A percentile compares a stretch with the other conserved stretches of the same genome.
Conservation (phyloP, 2,329 filamentous ascomycete genomes). For the Tolypocladium tundrense region DNA sequence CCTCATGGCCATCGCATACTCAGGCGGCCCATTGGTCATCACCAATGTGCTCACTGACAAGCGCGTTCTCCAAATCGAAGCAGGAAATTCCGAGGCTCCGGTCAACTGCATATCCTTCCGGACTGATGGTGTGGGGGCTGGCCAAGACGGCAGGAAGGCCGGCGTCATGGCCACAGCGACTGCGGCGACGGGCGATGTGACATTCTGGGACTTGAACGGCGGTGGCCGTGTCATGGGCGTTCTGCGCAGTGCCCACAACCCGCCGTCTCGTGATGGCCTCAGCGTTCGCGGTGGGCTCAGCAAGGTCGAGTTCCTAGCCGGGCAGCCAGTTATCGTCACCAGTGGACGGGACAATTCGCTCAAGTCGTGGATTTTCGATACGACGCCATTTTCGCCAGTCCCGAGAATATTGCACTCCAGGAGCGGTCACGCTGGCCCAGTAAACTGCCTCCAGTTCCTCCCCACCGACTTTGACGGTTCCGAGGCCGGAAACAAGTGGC, state of each 20-base stretch:
- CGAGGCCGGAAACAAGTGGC: constrained; percentile 84
- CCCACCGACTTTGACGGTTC: constrained; percentile 83
- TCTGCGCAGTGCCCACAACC: constrained; percentile 78
- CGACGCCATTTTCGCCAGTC: constrained; percentile 77
- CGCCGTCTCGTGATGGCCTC: constrained; percentile 45
- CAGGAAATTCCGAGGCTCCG: constrained; percentile 51
- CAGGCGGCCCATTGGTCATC: constrained; percentile 66
- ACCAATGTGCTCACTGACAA: constrained; percentile 76
- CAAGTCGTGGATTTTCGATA: constrained; percentile 94
- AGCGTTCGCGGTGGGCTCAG: constrained; percentile 68
- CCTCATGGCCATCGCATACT: constrained; percentile 79
- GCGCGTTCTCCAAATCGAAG: constrained; percentile 57
- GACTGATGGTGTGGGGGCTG: constrained; percentile 79
- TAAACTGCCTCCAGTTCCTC: constrained; percentile 74
- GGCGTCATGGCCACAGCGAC: constrained; percentile 94
- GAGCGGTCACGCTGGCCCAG: constrained; percentile 79
- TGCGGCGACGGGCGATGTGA: constrained; percentile 71
- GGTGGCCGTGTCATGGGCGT: constrained; percentile 81
- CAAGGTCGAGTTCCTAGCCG: constrained; percentile 78
- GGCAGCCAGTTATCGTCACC: constrained; percentile 82
- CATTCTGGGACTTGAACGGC: constrained; percentile 90
- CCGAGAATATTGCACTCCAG: constrained; percentile 78
- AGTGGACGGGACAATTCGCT: constrained; percentile 89
- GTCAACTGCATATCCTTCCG: constrained; percentile 83
- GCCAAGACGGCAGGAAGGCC: constrained; percentile 71